Conservation (phyloP, 345 rosid species). For the Syzygium aromaticum region DNA sequence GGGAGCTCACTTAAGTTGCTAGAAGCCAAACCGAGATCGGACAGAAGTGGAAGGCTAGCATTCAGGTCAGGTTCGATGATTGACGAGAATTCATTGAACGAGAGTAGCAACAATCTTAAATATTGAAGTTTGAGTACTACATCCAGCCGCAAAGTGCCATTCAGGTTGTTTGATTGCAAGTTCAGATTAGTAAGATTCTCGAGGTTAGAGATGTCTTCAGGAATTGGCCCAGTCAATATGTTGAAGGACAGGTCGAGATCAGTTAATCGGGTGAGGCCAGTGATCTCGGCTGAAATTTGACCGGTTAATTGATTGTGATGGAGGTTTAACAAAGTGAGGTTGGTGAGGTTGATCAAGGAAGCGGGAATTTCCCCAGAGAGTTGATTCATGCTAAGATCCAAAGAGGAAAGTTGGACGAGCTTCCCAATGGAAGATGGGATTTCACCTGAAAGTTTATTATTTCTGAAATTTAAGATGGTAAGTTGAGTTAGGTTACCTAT, state of each 20-base stretch:
- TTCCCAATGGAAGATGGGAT: not conserved
- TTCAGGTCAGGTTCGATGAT: not conserved
- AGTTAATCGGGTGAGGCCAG: not conserved
- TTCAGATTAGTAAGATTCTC: not conserved
- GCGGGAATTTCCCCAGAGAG: not conserved
- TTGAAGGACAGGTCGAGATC: not conserved
- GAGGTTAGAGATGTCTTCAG: slow-evolving; percentile 1
- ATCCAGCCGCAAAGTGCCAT: slow-evolving; percentile 1
- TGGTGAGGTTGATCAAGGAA: not conserved
- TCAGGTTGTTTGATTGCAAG: not conserved
- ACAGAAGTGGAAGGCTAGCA: not conserved
- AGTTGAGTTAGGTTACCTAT: not conserved
- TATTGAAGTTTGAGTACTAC: not conserved
- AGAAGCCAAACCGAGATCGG: not conserved
- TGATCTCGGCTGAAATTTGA: not conserved
- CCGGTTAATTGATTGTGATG: not conserved
- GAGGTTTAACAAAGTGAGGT: not conserved
- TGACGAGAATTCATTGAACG: slow-evolving; percentile 1
- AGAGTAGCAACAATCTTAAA: not conserved
- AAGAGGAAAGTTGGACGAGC: not conserved
- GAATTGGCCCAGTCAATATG: slow-evolving; percentile 5
- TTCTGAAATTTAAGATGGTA: fast-evolving
- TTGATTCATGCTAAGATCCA: slow-evolving; percentile 2
- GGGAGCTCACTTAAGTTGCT: slow-evolving; percentile 17
- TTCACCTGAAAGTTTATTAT: not conserved